Base-by-base conservation (phyloP, 768 basidiomycete genomes). In the Chalciporus chontae region DNA sequence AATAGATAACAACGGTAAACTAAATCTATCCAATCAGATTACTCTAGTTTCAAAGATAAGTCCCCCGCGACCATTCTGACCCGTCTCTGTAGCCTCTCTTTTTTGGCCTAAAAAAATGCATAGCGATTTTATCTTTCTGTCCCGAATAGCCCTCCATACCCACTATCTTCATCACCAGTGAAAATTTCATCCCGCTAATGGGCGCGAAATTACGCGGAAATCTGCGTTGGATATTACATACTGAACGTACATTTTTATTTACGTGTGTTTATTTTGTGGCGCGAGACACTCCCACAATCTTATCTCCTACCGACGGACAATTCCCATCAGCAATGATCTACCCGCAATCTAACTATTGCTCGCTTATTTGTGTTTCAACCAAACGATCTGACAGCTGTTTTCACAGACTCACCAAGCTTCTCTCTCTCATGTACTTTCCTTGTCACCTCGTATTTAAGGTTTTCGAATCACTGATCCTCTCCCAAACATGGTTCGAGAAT, bases 11-110 rank as follows among this genome's bases (percentile, higher is more conserved):
- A 49, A 65, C 52, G 43, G 40, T 51, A 57, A 66, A 58, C 51
- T 55, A 52, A 69, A 67, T 67, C 60, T 44, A 52, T 52, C 66
- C 68, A 68, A 68, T 69, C 66, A 68, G 66, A 68, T 68, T 64
- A 69, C 54, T 55, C 21, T 13, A 37, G 55, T 68, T 68, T 56
- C 54, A 49, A 59, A 64, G 57, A 55, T 55, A 55, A 57, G 26
- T 32, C 36, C 29, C 14, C 45, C 32, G 6, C 32, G 18, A 38
- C 8, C 21, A 23, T 41, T 50, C 41, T 24, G 23, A 26, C 26
- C 50, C 36, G 41, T 42, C 42, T 10, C n/a, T 47, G 17, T 21
- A 26, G 36, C 17, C 29, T 32, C 11, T 45, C 24, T 23, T 46
- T 37, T 18, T 50, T 1, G n/a, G 8, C 37, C 15, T 14, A 3